Evolutionary conservation across 1,139 yeast species (phyloP).

Genomic region (Candida sp.): DNA sequence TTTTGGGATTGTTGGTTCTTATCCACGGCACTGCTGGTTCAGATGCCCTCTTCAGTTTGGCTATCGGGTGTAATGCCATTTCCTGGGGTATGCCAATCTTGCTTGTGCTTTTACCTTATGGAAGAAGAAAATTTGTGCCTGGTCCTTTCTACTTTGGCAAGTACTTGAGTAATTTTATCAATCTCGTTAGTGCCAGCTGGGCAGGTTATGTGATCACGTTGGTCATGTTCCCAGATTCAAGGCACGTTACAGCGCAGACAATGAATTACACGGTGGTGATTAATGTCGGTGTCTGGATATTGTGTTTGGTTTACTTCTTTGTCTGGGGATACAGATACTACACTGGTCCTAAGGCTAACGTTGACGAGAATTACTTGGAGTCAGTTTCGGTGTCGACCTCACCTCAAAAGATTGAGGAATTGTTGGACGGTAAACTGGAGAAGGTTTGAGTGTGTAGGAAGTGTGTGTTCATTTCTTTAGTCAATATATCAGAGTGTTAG

Average conservation of each 20-base stretch:
- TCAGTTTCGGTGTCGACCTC: neutral
- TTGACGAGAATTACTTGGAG: conserved; percentile 16
- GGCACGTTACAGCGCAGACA: conserved; percentile 26
- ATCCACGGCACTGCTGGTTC: conserved; percentile 62
- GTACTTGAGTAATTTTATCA: conserved; percentile 39
- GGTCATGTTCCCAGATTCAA: conserved; percentile 43
- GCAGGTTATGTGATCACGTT: conserved; percentile 34
- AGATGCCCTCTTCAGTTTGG: conserved; percentile 53
- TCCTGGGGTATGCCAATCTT: conserved; percentile 42
- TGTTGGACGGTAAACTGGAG: neutral
- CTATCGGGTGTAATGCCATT: conserved; percentile 47
- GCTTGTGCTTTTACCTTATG: conserved; percentile 40
- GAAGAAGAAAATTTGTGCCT: conserved; percentile 52
- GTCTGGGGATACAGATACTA: conserved; percentile 31
- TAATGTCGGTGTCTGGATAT: conserved; percentile 39
- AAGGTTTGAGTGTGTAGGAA: neutral
- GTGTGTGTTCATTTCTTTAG: neutral
- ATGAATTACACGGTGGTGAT: conserved; percentile 44
- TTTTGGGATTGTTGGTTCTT: conserved; percentile 61
- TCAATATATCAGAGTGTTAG: neutral
- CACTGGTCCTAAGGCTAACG: conserved; percentile 40
- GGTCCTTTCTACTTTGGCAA: conserved; percentile 69
- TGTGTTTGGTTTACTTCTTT: conserved; percentile 31
- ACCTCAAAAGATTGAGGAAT: neutral
- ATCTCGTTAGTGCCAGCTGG: conserved; percentile 29